Evolutionary conservation across 2,329 filamentous ascomycete genomes (phyloP), one percentile per base, ranked within the genome.

Genomic region (Cytospora schulzeri): DNA sequence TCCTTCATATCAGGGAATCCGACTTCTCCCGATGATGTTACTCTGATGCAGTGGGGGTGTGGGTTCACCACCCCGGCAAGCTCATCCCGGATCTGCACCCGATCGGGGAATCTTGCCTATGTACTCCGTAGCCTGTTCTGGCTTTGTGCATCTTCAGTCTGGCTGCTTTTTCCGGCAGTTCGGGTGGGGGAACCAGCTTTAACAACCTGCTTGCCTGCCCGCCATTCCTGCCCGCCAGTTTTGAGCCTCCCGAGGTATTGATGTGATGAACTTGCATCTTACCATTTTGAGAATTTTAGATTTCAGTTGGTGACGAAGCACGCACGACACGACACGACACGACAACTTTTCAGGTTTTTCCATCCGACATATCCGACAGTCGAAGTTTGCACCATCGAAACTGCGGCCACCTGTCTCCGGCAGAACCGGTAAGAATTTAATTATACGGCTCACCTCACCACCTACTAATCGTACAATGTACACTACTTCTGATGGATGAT

Each of bases 1-100:
- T 52, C 51, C 33, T 35, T 35, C 33, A 41, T n/a, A 41, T 11
- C 4, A 41, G 4, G 19, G 38, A 7, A 57, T 33, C 62, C 63
- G 53, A 48, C n/a, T 48, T 48, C n/a, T 48, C 45, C 45, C 45
- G 45, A 48, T 48, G 45, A 48, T 48, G 45, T 11, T n/a, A 48
- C n/a, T 24, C 45, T 48, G 45, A 48, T 48, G 45, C n/a, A 48
- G 19, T 48, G 11, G n/a, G 11, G 24, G 12, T 24, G 11, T 48
- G 45, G 45, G 45, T 24, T 12, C 8, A 14, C n/a, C n/a, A 48
- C n/a, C 45, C 45, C 45, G 45, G 45, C 45, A 24, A 14, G n/a
- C n/a, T 14, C 45, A 48, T 48, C 45, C 45, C 45, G 45, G 45
- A 48, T 48, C 45, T 48, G 45, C 45, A 24, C 45, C 45, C n/a